Conservation (phyloP, 2,329 filamentous ascomycete genomes). For the Colletotrichum sansevieriae region DNA sequence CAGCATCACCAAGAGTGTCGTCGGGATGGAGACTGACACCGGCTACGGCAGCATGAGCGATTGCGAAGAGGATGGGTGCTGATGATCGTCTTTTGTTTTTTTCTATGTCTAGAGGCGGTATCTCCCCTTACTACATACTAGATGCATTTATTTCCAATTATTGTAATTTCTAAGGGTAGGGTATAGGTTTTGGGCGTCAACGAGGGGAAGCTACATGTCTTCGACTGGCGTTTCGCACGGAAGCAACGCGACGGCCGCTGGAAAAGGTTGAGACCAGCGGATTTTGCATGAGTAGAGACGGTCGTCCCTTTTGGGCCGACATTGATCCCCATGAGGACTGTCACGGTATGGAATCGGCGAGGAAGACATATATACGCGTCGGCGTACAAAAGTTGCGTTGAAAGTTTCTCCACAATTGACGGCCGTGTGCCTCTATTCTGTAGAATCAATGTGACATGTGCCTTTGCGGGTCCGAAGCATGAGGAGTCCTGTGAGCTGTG, state of each 20-base stretch:
- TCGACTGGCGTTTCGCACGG: constrained; percentile 31
- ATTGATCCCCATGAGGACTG: constrained; percentile 24
- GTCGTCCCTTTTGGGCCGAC: constrained; percentile 22
- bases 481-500: not conserved
- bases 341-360: constrained; percentile 15
- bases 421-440: constrained; percentile 19
- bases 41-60: constrained; percentile 72
- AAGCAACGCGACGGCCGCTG: constrained; percentile 35
- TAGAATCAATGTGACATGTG: constrained; percentile 37
- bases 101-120: not conserved
- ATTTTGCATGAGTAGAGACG: constrained; percentile 31
- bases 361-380: constrained; percentile 25
- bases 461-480: constrained; percentile 4
- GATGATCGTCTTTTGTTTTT: not conserved
- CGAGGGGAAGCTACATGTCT: constrained; percentile 7
- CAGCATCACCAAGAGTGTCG: constrained; percentile 65
- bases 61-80: constrained; percentile 52
- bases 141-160: constrained; percentile 18
- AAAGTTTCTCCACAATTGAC: constrained; percentile 25
- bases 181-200: constrained; percentile 24
- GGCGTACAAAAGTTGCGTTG: constrained; percentile 31
- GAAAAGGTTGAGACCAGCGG: constrained; percentile 38
- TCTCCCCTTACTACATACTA: constrained; percentile 31
- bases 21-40: constrained; percentile 71
- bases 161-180: constrained; percentile 31